These are phyloP conservation scores for Aegilops longissima DNA, from an alignment of 176 grass and related monocot genomes.

Conservation along the genomic window DNA sequence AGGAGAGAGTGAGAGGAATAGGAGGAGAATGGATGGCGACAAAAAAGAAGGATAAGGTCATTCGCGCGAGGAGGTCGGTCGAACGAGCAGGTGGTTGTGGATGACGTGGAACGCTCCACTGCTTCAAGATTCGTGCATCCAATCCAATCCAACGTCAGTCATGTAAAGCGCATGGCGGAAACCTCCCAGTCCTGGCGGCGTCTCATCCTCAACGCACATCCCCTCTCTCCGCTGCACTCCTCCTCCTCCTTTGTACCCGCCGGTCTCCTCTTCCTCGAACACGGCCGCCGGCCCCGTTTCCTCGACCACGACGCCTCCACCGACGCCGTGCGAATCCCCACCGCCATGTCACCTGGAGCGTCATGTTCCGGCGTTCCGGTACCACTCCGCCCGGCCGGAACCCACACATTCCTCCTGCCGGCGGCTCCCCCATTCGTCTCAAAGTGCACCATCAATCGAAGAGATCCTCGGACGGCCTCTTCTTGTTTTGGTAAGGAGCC, in stretches of 20 bases:
- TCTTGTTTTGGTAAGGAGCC: background rate
- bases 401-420: background rate
- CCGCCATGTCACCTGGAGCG: background rate
- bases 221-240: background rate
- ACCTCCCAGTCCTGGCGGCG: background rate
- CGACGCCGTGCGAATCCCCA: background rate
- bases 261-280: background rate
- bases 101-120: too few species aligned
- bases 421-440: conserved; percentile 1
- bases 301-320: background rate
- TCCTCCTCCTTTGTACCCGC: background rate
- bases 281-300: background rate
- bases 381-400: background rate
- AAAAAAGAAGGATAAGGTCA: too few species aligned
- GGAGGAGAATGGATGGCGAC: too few species aligned
- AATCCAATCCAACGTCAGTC: too few species aligned
- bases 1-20: too few species aligned
- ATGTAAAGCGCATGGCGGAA: background rate
- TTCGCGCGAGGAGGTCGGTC: too few species aligned
- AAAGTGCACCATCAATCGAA: background rate
- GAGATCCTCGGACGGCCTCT: background rate
- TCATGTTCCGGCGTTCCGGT: conserved; percentile 1
- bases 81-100: too few species aligned
- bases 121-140: too few species aligned
- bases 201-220: conserved; percentile 6